These are phyloP conservation scores for Echites panduratus DNA, from an alignment of 257 asterid genomes.

Conservation along the genomic window DNA sequence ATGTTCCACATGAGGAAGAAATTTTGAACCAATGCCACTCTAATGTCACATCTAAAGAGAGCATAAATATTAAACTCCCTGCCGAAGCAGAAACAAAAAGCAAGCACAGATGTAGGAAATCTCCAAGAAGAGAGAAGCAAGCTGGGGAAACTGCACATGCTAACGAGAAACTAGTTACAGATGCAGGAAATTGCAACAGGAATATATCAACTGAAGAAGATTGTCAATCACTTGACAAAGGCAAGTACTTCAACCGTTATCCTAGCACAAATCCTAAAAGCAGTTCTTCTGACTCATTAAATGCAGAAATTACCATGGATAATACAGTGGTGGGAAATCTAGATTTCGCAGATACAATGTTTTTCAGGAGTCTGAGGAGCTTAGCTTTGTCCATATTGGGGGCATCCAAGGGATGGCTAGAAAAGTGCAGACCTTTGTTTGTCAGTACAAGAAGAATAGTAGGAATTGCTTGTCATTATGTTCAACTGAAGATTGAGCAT, in stretches of 20 bases:
- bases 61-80: constrained; percentile 25
- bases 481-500: constrained; percentile 47
- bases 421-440: constrained; percentile 55
- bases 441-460: constrained; percentile 29
- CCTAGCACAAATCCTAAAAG: constrained; percentile 20
- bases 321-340: constrained; percentile 27
- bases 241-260: constrained; percentile 17
- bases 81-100: constrained; percentile 38
- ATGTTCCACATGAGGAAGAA: constrained; percentile 32
- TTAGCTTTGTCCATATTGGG: constrained; percentile 42
- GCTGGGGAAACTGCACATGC: constrained; percentile 23
- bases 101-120: constrained; percentile 45
- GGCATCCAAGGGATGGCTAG: constrained; percentile 62
- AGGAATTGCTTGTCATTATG: constrained; percentile 38
- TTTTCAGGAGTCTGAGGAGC: constrained; percentile 48
- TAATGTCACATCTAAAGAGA: constrained; percentile 26
- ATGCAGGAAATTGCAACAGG: constrained; percentile 30
- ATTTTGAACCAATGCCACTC: constrained; percentile 34
- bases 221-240: constrained; percentile 29
- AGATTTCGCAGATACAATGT: constrained; percentile 45
- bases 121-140: constrained; percentile 47
- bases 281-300: constrained; percentile 20
- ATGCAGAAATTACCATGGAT: constrained; percentile 22
- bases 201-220: constrained; percentile 30
- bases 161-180: constrained; percentile 28